phyloP scores from a whole-genome alignment of 2,329 filamentous ascomycete genomes.

The Colletotrichum cereale region DNA sequence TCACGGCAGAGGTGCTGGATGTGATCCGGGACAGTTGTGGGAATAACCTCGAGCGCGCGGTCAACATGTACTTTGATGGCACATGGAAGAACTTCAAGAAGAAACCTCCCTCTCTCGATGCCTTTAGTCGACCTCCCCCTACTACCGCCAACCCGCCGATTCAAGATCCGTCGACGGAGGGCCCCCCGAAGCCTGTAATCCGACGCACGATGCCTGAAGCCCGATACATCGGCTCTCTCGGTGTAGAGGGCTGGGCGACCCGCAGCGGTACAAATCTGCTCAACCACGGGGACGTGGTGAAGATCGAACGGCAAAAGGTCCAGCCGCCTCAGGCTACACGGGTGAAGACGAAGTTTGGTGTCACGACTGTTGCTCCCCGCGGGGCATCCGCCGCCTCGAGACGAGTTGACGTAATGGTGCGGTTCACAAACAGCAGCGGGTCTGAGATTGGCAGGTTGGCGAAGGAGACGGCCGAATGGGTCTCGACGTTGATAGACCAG shows the following conservation, averaged over 20 bases:
- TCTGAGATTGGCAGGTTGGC: slow-evolving; percentile 88
- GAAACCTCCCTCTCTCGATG: slow-evolving; percentile 39
- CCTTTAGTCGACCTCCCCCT: slow-evolving; percentile 1
- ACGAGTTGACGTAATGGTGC: slow-evolving; percentile 87
- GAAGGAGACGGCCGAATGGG: slow-evolving; percentile 90
- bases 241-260: slow-evolving; percentile 92
- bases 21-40: slow-evolving; percentile 67
- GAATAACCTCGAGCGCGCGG: slow-evolving; percentile 70
- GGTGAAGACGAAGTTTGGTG: slow-evolving; percentile 57
- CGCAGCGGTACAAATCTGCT: slow-evolving; percentile 82
- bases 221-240: slow-evolving; percentile 91
- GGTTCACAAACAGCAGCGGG: slow-evolving; percentile 85
- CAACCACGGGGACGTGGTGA: slow-evolving; percentile 84
- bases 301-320: slow-evolving; percentile 87
- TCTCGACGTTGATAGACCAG: slow-evolving; percentile 92
- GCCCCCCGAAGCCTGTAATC: slow-evolving; percentile 30
- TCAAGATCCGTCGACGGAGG: slow-evolving; percentile 12
- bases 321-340: slow-evolving; percentile 67
- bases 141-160: neutral
- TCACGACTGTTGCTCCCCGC: slow-evolving; percentile 49
- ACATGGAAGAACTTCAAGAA: slow-evolving; percentile 69
- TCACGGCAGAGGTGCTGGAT: slow-evolving; percentile 61
- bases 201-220: slow-evolving; percentile 51
- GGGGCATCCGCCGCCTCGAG: slow-evolving; percentile 67
- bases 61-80: slow-evolving; percentile 79